Percentiles rank a stretch among this genome's conserved stretches.
Conservation (phyloP, 495 filamentous ascomycete genomes). For the Xeromyces bisporus region DNA sequence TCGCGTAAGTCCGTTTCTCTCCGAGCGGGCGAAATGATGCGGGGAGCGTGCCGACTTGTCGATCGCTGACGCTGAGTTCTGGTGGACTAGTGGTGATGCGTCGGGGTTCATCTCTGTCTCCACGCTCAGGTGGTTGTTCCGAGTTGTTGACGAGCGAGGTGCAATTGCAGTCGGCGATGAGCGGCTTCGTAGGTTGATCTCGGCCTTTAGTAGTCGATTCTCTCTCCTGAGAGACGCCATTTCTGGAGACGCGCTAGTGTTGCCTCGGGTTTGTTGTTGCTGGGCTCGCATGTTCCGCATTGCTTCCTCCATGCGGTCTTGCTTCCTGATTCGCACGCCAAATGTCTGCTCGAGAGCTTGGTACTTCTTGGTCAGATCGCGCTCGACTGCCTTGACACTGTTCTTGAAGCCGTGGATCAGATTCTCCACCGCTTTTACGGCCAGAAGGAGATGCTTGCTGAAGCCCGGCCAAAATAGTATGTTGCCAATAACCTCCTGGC, state of each 20-base stretch:
- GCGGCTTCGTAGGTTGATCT: slow-evolving; percentile 45
- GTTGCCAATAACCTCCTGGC: slow-evolving; percentile 58
- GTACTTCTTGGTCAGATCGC: slow-evolving; percentile 79
- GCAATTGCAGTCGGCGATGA: slow-evolving; percentile 12
- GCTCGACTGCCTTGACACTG: slow-evolving; percentile 68
- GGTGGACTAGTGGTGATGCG: slow-evolving; percentile 30
- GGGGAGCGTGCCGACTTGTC: slow-evolving; percentile 10
- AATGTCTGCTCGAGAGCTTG: slow-evolving; percentile 69
- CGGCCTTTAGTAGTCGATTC: slow-evolving; percentile 67
- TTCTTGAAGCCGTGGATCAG: slow-evolving; percentile 66
- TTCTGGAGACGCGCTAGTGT: slow-evolving; percentile 37
- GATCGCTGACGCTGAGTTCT: slow-evolving; percentile 30
- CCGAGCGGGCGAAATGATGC: slow-evolving; percentile 5
- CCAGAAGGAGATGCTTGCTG: slow-evolving; percentile 69
- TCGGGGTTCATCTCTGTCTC: slow-evolving; percentile 11
- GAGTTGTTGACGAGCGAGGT: slow-evolving; percentile 14
- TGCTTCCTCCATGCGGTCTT: slow-evolving; percentile 73
- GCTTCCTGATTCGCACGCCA: slow-evolving; percentile 58
- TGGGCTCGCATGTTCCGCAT: slow-evolving; percentile 34
- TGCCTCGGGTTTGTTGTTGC: slow-evolving; percentile 17
- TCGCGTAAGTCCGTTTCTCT: slow-evolving; percentile 12
- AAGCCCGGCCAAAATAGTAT: slow-evolving; percentile 66
- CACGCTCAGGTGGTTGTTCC: slow-evolving; percentile 1
- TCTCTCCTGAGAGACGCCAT: slow-evolving; percentile 57
- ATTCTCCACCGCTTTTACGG: slow-evolving; percentile 74